phyloP scores from a whole-genome alignment of 208 protist genomes.

The Tritrichomonas musculus region DNA sequence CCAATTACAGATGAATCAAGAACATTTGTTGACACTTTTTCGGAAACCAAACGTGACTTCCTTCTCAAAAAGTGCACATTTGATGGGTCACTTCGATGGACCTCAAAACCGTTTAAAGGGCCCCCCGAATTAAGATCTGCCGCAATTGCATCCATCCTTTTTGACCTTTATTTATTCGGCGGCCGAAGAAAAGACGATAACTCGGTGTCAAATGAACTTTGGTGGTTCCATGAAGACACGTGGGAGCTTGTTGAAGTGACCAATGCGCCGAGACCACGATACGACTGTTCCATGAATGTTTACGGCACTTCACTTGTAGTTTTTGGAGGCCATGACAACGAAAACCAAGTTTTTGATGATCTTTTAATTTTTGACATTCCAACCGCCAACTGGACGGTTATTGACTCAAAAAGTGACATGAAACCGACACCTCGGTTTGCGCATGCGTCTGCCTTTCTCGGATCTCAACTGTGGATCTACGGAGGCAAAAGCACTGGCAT shows the following conservation, averaged over 20 bases:
- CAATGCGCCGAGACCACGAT: neutral
- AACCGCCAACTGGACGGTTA: neutral
- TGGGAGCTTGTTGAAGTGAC: neutral
- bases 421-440: neutral
- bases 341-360: neutral
- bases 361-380: neutral
- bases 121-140: neutral
- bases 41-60: neutral
- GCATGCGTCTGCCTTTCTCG: neutral
- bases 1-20: neutral
- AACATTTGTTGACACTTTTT: neutral
- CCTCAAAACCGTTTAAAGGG: neutral
- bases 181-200: neutral
- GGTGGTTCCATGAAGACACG: neutral
- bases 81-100: neutral
- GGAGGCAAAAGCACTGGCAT: neutral
- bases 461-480: neutral
- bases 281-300: neutral
- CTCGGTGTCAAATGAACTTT: neutral
- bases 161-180: neutral
- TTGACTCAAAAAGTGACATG: neutral
- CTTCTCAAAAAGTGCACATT: neutral
- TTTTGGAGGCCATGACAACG: neutral
- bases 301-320: neutral
- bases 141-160: neutral